These are phyloP conservation scores for Cladosporium sp. DNA, from an alignment of 2,329 filamentous ascomycete genomes.

Conservation along the genomic window DNA sequence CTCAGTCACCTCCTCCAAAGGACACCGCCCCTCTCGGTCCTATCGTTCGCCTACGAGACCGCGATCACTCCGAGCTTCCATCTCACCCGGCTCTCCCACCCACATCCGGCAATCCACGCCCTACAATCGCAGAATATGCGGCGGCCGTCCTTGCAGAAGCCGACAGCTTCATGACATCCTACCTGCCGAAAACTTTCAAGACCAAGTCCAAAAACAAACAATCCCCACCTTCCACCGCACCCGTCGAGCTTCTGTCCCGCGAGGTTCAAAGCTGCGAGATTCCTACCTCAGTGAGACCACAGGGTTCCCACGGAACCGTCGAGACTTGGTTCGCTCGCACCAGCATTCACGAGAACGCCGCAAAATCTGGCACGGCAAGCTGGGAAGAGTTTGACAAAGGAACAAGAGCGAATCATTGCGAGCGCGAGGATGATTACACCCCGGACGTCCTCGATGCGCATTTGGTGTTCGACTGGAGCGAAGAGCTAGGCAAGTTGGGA, in stretches of 20 bases:
- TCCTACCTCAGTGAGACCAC: conserved; percentile 19
- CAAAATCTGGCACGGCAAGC: conserved; percentile 49
- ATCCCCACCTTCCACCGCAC: conserved; percentile 46
- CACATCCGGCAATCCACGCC: conserved; percentile 4
- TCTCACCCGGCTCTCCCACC: conserved; percentile 28
- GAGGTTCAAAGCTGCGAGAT: conserved; percentile 45
- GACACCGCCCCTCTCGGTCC: conserved; percentile 15
- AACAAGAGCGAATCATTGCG: conserved; percentile 55
- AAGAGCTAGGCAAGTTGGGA: conserved; percentile 21
- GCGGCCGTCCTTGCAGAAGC: conserved; percentile 53
- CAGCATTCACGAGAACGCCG: conserved; percentile 55
- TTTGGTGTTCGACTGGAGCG: conserved; percentile 41
- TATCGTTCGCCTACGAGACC: conserved; percentile 30
- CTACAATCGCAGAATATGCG: conserved; percentile 39
- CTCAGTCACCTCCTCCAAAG: not conserved
- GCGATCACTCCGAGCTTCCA: conserved; percentile 30
- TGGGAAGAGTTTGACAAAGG: conserved; percentile 60
- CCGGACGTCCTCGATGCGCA: conserved; percentile 50
- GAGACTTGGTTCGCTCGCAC: conserved; percentile 63
- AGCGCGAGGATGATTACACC: conserved; percentile 56
- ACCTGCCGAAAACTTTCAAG: conserved; percentile 52
- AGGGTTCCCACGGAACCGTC: conserved; percentile 16
- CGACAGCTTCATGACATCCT: conserved; percentile 53
- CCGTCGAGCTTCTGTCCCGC: conserved; percentile 52
- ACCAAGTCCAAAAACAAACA: conserved; percentile 44